Evolutionary conservation across 2,329 filamentous ascomycete species (phyloP), one percentile per base, ranked within the genome.

Genomic region (Paraconiothyrium brasiliense): DNA sequence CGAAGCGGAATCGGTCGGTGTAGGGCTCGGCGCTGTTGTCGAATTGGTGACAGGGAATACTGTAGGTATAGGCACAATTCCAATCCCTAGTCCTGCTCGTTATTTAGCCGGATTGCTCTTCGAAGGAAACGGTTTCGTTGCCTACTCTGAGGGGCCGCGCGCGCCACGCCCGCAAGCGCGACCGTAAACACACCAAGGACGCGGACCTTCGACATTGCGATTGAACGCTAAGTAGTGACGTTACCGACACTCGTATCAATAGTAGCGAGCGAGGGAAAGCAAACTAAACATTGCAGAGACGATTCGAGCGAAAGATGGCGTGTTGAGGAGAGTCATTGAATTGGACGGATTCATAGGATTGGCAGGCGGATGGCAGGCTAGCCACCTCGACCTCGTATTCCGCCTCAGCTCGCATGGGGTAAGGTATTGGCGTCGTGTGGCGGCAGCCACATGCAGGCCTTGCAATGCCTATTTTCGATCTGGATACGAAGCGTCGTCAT

Each of bases 91-190:
- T 24, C 34, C 50, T 37, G n/a, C 30, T 22, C 34, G 27, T 43
- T 54, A n/a, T 48, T 62, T 47, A 62, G 60, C 46, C 20, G 37
- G 22, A 48, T 46, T 8, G 14, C n/a, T 24, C 43, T 43, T 51
- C 4, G 4, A 57, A 16, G 35, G 9, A 16, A 27, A 37, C 32
- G 48, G n/a, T 13, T 7, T 48, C 39, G 14, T n/a, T 34, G 24
- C 54, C 57, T 60, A 63, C 61, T 61, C 30, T 60, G 61, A 52
- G 61, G 61, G 32, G 50, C 58, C 13, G 58, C 58, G 24, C 51
- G 55, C 61, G 61, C 61, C 58, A 63, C 58, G 55, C 27, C 58
- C 58, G 46, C 57, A 34, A 43, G 14, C 41, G 47, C 48, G 47
- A 49, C 56, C 20, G 52, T 43, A 2, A 46, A 43, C n/a, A 35